phyloP scores from a whole-genome alignment of 768 basidiomycete genomes.

The Tremella yokohamensis region DNA sequence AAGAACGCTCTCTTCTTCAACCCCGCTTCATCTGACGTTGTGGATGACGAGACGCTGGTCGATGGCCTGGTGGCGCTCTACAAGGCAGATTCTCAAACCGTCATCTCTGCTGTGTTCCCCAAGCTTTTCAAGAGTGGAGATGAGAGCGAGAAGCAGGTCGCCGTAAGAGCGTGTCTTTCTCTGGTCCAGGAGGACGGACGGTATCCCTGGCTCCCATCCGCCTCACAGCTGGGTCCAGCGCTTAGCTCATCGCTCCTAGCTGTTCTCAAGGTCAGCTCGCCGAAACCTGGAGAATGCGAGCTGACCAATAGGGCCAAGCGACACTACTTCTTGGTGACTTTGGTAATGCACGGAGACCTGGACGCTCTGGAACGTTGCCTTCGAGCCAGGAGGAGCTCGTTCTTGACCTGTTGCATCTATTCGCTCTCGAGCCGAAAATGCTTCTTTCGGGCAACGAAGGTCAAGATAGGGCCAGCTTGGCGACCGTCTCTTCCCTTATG shows the following conservation, averaged over 20 bases:
- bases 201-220: slow-evolving; percentile 24
- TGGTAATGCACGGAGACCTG: neutral
- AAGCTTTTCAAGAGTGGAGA: slow-evolving; percentile 70
- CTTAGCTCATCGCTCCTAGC: slow-evolving; percentile 14
- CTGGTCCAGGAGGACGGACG: slow-evolving; percentile 63
- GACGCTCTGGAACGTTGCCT: slow-evolving; percentile 14
- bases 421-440: slow-evolving; percentile 20
- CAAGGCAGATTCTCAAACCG: slow-evolving; percentile 65
- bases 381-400: slow-evolving; percentile 18
- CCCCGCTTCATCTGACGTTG: slow-evolving; percentile 63
- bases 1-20: slow-evolving; percentile 60
- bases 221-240: slow-evolving; percentile 8
- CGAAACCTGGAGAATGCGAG: no score
- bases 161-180: slow-evolving; percentile 68
- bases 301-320: no score
- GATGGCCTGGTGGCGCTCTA: slow-evolving; percentile 71
- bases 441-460: slow-evolving; percentile 13
- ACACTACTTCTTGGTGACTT: no score
- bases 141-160: slow-evolving; percentile 74
- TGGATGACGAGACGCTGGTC: slow-evolving; percentile 70
- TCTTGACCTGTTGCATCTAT: slow-evolving; percentile 24
- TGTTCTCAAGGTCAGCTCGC: slow-evolving; percentile 31
- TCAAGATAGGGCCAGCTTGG: slow-evolving; percentile 10
- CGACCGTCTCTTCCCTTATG: slow-evolving; percentile 17
- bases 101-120: slow-evolving; percentile 61